These are phyloP conservation scores for Enterospora canceri DNA, from an alignment of 371 early-diverging fungal genomes.

Conservation along the genomic window DNA sequence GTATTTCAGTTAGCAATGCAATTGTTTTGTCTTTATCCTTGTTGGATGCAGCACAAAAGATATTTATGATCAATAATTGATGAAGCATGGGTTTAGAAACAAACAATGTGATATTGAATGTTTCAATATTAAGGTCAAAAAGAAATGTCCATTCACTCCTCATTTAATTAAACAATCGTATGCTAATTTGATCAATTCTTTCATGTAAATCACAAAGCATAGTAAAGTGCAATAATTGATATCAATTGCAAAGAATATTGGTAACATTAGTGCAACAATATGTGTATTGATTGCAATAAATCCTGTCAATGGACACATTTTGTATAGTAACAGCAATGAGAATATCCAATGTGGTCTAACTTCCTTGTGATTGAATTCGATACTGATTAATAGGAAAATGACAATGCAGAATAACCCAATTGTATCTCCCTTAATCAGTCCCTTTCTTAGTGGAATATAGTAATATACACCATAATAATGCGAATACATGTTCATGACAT, in stretches of 20 bases:
- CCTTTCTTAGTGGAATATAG: not conserved
- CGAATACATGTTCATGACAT: not conserved
- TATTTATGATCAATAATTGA: too few relatives aligned
- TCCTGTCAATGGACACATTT: not conserved
- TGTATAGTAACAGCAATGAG: not conserved
- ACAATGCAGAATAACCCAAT: not conserved
- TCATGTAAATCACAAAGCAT: not conserved
- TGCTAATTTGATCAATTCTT: not conserved
- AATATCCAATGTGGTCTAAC: not conserved
- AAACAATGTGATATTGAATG: too few relatives aligned
- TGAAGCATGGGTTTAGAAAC: too few relatives aligned
- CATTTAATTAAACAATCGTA: not conserved
- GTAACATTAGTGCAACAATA: not conserved
- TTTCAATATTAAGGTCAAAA: too few relatives aligned
- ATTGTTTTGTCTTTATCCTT: too few relatives aligned
- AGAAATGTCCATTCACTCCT: too few relatives aligned
- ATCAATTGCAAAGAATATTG: not conserved
- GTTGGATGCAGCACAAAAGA: too few relatives aligned
- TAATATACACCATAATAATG: slow-evolving; percentile 12
- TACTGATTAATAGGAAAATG: not conserved
- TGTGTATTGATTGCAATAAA: not conserved
- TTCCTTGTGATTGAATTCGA: not conserved
- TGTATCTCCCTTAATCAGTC: not conserved
- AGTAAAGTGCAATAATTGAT: not conserved
- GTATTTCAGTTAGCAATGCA: too few relatives aligned